Evolutionary conservation across 169 alveolate genomes (phyloP).

Genomic region (Plasmodium adleri): DNA sequence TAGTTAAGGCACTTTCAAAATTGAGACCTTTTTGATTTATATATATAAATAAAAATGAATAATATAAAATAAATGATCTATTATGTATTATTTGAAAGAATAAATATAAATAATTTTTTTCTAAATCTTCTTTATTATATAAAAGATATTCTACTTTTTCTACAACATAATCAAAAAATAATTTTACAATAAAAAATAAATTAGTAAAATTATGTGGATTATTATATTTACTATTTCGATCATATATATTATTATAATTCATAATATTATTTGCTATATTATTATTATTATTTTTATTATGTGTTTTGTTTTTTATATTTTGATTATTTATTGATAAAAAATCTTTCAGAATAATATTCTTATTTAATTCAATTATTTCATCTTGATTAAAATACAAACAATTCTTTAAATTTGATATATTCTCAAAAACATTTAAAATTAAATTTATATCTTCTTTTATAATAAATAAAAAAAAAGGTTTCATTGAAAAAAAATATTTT

Average conservation of each 20-base stretch:
- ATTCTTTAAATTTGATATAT: background rate
- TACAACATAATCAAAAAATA: constrained; percentile 57
- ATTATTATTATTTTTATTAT: constrained; percentile 17
- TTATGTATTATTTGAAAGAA: constrained; percentile 59
- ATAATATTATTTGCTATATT: no score
- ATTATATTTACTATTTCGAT: no score
- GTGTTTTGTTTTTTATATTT: no score
- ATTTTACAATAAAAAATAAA: constrained; percentile 33
- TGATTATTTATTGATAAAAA: constrained; percentile 33
- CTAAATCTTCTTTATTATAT: constrained; percentile 76
- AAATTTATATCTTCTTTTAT: constrained; percentile 34
- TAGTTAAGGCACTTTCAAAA: constrained; percentile 7
- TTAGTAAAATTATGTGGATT: no score
- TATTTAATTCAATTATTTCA: constrained; percentile 51
- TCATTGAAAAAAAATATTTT: constrained; percentile 26
- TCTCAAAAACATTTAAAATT: constrained; percentile 42
- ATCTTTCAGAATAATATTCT: constrained; percentile 27
- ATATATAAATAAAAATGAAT: constrained; percentile 48
- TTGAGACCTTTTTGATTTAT: constrained; percentile 13
- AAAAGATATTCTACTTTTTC: constrained; percentile 61
- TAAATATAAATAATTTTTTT: constrained; percentile 44
- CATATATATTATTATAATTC: no score
- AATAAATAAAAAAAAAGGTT: constrained; percentile 29
- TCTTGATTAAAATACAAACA: constrained; percentile 62
- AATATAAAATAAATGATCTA: constrained; percentile 56